Percentiles rank a stretch among this genome's conserved stretches.
Evolutionary conservation across 768 basidiomycete species (phyloP).

Genomic region (Amanita pseudoporphyria): DNA sequence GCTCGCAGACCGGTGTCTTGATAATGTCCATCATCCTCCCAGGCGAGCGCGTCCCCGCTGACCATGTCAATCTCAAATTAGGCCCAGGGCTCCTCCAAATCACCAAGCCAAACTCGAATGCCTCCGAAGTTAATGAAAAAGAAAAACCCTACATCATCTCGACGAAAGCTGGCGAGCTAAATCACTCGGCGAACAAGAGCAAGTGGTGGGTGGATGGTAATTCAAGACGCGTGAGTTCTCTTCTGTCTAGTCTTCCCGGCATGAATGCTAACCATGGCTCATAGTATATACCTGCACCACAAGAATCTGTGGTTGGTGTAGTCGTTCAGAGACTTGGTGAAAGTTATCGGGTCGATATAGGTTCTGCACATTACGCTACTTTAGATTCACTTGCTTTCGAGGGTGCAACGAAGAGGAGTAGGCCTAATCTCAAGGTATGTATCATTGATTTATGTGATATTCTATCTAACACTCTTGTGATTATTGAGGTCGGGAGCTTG

Average conservation of each 20-base stretch:
- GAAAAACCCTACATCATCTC: conserved; percentile 28
- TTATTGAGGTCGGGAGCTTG: conserved; percentile 69
- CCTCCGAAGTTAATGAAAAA: conserved; percentile 6
- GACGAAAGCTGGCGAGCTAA: conserved; percentile 61
- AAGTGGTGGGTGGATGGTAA: conserved; percentile 89
- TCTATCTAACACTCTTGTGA: not conserved
- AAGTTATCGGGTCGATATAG: conserved; percentile 91
- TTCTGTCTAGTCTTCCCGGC: not conserved
- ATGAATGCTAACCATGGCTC: conserved; percentile 3
- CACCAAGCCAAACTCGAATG: conserved; percentile 18
- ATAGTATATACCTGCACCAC: conserved; percentile 85
- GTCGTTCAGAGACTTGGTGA: conserved; percentile 78
- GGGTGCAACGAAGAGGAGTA: conserved; percentile 89
- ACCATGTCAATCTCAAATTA: conserved; percentile 74
- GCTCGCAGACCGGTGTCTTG: no score
- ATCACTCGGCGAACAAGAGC: conserved; percentile 61
- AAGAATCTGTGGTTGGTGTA: conserved; percentile 84
- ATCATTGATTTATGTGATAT: not conserved
- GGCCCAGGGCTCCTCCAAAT: conserved; percentile 72
- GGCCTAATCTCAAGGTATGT: conserved; percentile 82
- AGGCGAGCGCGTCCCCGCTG: conserved; percentile 67
- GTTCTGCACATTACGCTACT: conserved; percentile 74
- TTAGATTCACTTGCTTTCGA: conserved; percentile 93
- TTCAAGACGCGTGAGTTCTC: conserved; percentile 65
- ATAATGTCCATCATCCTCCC: conserved; percentile 57